Evolutionary conservation across 1,284 basidiomycete species (phyloP).

Genomic region (Boletellus deceptivus): DNA sequence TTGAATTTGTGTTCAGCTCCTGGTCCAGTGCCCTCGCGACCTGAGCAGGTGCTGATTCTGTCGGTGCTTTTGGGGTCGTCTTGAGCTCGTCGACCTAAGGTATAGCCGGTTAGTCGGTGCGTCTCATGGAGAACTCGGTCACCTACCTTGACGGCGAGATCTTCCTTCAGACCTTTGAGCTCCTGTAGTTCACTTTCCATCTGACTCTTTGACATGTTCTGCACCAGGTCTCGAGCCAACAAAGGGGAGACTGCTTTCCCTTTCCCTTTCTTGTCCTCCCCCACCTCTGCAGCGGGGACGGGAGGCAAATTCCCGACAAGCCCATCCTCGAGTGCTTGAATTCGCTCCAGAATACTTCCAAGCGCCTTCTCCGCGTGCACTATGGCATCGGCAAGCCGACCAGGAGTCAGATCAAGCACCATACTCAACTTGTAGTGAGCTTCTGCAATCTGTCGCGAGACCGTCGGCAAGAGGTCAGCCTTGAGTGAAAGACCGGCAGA

Average conservation of each 20-base stretch:
- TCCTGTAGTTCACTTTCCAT: constrained; percentile 79
- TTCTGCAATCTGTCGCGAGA: constrained; percentile 84
- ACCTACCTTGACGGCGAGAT: constrained; percentile 76
- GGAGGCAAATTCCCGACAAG: constrained; percentile 40
- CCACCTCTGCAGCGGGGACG: constrained; percentile 21
- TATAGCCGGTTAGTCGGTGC: neutral
- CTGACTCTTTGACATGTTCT: constrained; percentile 62
- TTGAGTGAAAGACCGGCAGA: constrained; percentile 72
- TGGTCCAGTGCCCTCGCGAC: constrained; percentile 68
- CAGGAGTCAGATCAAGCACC: constrained; percentile 82
- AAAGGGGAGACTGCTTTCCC: constrained; percentile 50
- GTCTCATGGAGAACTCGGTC: neutral
- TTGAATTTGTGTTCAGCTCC: constrained; percentile 49
- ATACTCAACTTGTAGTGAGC: constrained; percentile 90
- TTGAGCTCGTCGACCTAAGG: constrained; percentile 83
- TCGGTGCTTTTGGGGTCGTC: constrained; percentile 62
- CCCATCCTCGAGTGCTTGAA: constrained; percentile 61
- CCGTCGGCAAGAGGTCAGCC: constrained; percentile 64
- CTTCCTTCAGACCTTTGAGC: constrained; percentile 69
- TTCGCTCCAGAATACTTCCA: constrained; percentile 68
- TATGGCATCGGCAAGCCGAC: constrained; percentile 77
- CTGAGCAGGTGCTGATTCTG: constrained; percentile 58
- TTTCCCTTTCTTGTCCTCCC: constrained; percentile 58
- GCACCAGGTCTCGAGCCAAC: constrained; percentile 53
- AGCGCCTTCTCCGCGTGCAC: constrained; percentile 75